These are phyloP conservation scores for Apium graveolens DNA, from an alignment of 129 eudicot species.

Conservation along the genomic window DNA sequence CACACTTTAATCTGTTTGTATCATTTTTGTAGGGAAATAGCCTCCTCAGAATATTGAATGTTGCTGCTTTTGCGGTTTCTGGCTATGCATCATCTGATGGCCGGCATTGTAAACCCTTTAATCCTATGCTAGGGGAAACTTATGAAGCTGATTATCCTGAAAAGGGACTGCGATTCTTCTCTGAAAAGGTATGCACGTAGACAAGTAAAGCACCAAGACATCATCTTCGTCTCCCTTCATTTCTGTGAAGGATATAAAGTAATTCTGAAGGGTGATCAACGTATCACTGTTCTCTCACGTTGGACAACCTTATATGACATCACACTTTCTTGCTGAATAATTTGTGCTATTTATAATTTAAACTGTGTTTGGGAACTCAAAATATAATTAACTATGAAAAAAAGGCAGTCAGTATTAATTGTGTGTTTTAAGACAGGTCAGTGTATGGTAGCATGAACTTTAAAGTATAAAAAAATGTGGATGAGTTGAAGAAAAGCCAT, in stretches of 20 bases:
- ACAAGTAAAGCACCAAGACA: not conserved
- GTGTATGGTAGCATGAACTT: not conserved
- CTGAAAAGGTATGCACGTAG: conserved; percentile 70
- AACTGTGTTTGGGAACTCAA: not conserved
- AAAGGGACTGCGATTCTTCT: conserved; percentile 78
- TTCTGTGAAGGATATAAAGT: not conserved
- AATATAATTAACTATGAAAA: not conserved
- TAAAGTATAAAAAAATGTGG: not conserved
- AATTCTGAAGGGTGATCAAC: not conserved
- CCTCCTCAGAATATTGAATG: conserved; percentile 60
- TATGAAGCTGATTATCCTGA: conserved; percentile 96
- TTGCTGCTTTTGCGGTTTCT: conserved; percentile 96
- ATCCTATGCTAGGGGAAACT: conserved; percentile 92
- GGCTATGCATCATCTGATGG: conserved; percentile 93
- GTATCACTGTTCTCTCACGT: not conserved
- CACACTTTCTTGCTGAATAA: not conserved
- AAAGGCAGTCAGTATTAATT: not conserved
- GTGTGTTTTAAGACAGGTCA: not conserved
- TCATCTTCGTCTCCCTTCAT: not conserved
- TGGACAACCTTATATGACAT: not conserved
- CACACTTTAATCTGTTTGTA: conserved; percentile 7
- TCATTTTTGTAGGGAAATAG: conserved; percentile 53
- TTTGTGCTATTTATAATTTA: not conserved
- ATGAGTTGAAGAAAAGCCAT: not conserved
- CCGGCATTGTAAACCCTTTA: conserved; percentile 85